Percentiles rank a stretch among this genome's conserved stretches.
Evolutionary conservation across 768 basidiomycete species (phyloP).

Genomic region (Pleurotus tuber-regium): DNA sequence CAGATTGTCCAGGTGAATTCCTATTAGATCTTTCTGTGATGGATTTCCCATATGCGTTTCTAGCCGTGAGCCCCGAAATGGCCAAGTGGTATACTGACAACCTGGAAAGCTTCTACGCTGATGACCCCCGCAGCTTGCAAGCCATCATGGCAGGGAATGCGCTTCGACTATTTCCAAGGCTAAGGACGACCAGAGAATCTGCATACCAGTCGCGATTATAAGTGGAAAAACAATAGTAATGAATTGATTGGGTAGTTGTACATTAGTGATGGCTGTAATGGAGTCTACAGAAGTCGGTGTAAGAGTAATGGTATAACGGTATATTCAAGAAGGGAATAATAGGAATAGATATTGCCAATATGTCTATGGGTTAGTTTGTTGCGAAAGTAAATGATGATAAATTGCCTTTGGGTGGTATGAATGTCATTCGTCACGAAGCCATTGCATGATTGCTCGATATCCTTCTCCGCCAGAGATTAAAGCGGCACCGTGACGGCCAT

Average conservation of each 20-base stretch:
- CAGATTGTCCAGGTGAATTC: conserved; percentile 69
- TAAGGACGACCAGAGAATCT: conserved; percentile 11
- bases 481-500: conserved; percentile 63
- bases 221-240: background rate
- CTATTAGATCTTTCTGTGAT: background rate
- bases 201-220: background rate
- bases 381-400: too few species aligned
- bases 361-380: background rate
- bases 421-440: conserved; percentile 42
- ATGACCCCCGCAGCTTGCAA: conserved; percentile 36
- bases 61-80: conserved; percentile 59
- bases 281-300: background rate
- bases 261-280: too few species aligned
- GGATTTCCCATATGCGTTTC: background rate
- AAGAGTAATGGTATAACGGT: background rate
- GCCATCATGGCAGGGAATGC: conserved; percentile 50
- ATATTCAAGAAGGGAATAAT: conserved; percentile 5
- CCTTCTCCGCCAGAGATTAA: conserved; percentile 50
- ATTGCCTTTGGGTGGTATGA: too few species aligned
- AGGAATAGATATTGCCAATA: conserved; percentile 8
- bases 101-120: conserved; percentile 45
- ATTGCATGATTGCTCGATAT: conserved; percentile 56
- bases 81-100: conserved; percentile 61
- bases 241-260: too few species aligned
- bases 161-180: conserved; percentile 45